These are phyloP conservation scores for Candida sonorensis DNA, from an alignment of 805 yeast genomes.

Conservation along the genomic window DNA sequence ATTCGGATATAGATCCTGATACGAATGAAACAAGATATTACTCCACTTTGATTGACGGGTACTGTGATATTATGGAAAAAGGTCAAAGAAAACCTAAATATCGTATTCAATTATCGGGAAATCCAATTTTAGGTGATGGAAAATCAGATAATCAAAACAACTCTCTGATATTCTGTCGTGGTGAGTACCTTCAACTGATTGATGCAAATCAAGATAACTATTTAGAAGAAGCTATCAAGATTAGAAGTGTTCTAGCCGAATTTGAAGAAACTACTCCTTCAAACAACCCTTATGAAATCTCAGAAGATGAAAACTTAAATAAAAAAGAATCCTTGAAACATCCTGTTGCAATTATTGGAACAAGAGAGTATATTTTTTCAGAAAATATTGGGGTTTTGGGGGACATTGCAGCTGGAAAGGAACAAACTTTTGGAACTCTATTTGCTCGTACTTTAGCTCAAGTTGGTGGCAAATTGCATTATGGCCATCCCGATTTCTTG, in stretches of 20 bases:
- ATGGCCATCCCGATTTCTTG: conserved; percentile 94
- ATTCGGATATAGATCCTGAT: conserved; percentile 39
- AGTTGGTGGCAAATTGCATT: conserved; percentile 90
- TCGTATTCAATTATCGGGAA: conserved; percentile 62
- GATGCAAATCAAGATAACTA: conserved; percentile 85
- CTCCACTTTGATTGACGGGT: conserved; percentile 67
- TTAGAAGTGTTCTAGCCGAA: conserved; percentile 67
- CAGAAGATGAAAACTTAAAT: conserved; percentile 38
- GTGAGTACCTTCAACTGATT: conserved; percentile 72
- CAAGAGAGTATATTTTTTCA: conserved; percentile 90
- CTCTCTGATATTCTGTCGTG: conserved; percentile 66
- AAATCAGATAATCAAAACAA: conserved; percentile 81
- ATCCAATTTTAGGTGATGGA: conserved; percentile 82
- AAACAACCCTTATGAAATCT: conserved; percentile 20
- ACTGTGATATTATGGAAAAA: conserved; percentile 50
- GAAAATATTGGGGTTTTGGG: conserved; percentile 91
- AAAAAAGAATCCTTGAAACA: too few relatives aligned
- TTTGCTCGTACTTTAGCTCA: conserved; percentile 91
- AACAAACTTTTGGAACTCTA: conserved; percentile 92
- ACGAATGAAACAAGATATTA: conserved; percentile 42
- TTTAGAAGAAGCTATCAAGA: conserved; percentile 74
- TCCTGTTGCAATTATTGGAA: conserved; percentile 91
- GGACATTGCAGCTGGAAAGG: conserved; percentile 96
- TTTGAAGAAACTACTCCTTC: conserved; percentile 48
- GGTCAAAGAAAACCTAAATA: conserved; percentile 59